These are phyloP conservation scores for Vaucheria bursata DNA, from an alignment of 352 stramenopile genomes.

Conservation along the genomic window DNA sequence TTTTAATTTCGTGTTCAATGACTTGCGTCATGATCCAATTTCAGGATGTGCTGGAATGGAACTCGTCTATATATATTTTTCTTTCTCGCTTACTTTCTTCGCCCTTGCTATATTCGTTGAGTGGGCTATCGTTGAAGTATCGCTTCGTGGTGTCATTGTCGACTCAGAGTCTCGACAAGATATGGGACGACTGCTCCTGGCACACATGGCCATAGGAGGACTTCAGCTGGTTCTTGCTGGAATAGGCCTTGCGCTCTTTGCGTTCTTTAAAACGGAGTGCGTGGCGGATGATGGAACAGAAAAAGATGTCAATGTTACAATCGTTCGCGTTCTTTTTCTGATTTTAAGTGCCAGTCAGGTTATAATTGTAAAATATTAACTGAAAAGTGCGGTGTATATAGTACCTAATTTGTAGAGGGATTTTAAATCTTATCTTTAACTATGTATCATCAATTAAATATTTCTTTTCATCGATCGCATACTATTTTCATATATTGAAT, in stretches of 20 bases:
- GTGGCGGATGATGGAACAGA: slow-evolving; percentile 11
- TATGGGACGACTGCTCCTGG: slow-evolving; percentile 21
- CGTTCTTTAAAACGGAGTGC: slow-evolving; percentile 21
- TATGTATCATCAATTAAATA: too few species aligned
- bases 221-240: slow-evolving; percentile 27
- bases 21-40: neutral
- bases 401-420: too few species aligned
- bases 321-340: slow-evolving; percentile 21
- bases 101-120: slow-evolving; percentile 20
- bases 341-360: slow-evolving; percentile 29
- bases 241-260: slow-evolving; percentile 20
- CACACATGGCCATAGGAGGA: slow-evolving; percentile 26
- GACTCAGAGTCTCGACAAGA: slow-evolving; percentile 9
- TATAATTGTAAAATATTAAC: too few species aligned
- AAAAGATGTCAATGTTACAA: slow-evolving; percentile 6
- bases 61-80: slow-evolving; percentile 42
- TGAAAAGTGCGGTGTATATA: too few species aligned
- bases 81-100: slow-evolving; percentile 32
- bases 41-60: slow-evolving; percentile 9
- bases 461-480: too few species aligned
- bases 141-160: slow-evolving; percentile 22
- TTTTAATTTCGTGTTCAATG: neutral
- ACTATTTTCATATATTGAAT: too few species aligned
- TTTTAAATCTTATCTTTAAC: too few species aligned
- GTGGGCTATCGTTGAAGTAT: slow-evolving; percentile 31